Evolutionary conservation across 108 stramenopile species (phyloP).

Genomic region (Fragilaria crotonensis): DNA sequence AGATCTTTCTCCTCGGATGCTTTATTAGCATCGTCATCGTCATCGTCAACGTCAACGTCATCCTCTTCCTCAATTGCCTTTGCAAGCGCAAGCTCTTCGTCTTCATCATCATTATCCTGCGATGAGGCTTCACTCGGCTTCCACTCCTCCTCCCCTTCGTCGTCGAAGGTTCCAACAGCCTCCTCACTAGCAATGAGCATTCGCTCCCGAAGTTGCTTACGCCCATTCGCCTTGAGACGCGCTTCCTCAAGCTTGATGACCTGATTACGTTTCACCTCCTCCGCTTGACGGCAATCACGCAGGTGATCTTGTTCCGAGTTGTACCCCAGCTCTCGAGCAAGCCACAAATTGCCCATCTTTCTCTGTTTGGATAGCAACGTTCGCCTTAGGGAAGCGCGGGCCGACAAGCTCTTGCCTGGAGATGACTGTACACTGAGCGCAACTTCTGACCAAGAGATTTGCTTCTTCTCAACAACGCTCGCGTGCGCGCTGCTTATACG

Average conservation of each 20-base stretch:
- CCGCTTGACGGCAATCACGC: slow-evolving; percentile 57
- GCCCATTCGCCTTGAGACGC: slow-evolving; percentile 35
- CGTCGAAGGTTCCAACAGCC: slow-evolving; percentile 12
- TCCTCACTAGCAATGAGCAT: slow-evolving; percentile 15
- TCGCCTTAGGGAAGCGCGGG: slow-evolving; percentile 39
- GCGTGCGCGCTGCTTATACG: not conserved
- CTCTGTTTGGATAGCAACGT: slow-evolving; percentile 46
- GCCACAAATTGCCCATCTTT: slow-evolving; percentile 69
- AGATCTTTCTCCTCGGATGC: not conserved
- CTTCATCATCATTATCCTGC: slow-evolving; percentile 34
- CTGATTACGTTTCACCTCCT: slow-evolving; percentile 51
- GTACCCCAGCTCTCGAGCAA: slow-evolving; percentile 85
- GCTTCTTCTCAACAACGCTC: too few relatives aligned
- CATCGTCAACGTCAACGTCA: slow-evolving; percentile 19
- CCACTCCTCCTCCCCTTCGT: slow-evolving; percentile 24
- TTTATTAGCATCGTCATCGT: slow-evolving; percentile 1
- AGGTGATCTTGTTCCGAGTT: slow-evolving; percentile 76
- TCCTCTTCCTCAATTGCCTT: slow-evolving; percentile 32
- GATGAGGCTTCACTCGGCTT: slow-evolving; percentile 6
- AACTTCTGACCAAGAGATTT: too few relatives aligned
- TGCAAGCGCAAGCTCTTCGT: slow-evolving; percentile 54
- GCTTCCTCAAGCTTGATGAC: slow-evolving; percentile 45
- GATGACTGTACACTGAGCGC: slow-evolving; percentile 2
- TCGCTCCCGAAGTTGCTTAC: slow-evolving; percentile 29
- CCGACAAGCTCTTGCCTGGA: slow-evolving; percentile 14